phyloP scores from a whole-genome alignment of 202 grass and related monocot species.

The Setaria italica region DNA sequence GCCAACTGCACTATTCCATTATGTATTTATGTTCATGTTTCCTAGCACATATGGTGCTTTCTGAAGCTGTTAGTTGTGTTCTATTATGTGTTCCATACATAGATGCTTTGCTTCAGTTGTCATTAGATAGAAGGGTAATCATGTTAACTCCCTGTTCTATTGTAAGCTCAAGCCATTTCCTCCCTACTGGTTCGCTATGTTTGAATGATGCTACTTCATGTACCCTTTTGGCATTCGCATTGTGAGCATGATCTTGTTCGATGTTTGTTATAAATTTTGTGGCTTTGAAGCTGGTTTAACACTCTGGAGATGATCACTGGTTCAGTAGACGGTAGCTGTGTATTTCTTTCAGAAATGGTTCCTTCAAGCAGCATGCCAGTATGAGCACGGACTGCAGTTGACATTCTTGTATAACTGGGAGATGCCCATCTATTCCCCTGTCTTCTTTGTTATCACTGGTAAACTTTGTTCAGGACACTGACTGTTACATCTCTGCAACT shows the following conservation, averaged over 20 bases:
- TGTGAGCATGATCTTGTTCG: not conserved
- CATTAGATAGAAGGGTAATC: not conserved
- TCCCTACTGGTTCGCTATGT: not conserved
- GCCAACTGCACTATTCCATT: constrained; percentile 15
- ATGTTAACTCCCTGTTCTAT: not conserved
- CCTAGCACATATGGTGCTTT: not conserved
- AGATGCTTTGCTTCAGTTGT: not conserved
- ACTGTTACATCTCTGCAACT: not conserved
- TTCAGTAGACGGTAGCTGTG: constrained; percentile 9
- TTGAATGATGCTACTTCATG: not conserved
- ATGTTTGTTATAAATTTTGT: not conserved
- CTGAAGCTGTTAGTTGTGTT: not conserved
- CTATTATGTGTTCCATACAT: not conserved
- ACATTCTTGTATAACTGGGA: constrained; percentile 8
- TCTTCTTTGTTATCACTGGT: not conserved
- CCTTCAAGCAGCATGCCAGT: not conserved
- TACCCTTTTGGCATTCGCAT: not conserved
- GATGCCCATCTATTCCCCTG: not conserved
- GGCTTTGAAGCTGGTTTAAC: not conserved
- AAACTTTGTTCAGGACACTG: not conserved
- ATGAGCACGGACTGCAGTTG: not conserved
- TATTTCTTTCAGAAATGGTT: not conserved
- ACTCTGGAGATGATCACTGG: constrained; percentile 16
- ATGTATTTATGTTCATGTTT: constrained; percentile 1
- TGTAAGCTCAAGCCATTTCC: not conserved